Evolutionary conservation across 345 rosid species (phyloP), one percentile per base, ranked within the genome.

Genomic region (Ceriops tagal): DNA sequence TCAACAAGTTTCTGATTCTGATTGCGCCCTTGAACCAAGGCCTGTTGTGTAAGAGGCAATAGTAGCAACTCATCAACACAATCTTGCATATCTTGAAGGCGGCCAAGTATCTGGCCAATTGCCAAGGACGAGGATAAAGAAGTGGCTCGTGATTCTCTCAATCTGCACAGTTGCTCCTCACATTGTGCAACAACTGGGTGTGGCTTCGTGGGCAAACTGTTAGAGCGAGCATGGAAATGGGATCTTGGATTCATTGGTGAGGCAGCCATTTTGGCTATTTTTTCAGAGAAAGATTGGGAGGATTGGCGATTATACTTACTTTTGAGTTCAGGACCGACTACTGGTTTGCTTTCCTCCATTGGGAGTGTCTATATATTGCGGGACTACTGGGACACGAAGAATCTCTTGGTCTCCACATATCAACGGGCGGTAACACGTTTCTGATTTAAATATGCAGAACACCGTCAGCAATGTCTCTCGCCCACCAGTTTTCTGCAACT

Each of bases 221-320:
- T 77, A 3, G 87, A 84, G 4, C 91, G 77, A 67, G 65, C 10
- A 60, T 84, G 91, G 71, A 10, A 80, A 56, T 77, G 69, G 22
- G 71, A 7, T 21, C 28, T 24, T 56, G 60, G 13, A 10, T 39
- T 26, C 27, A 22, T 64, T 24, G 4, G 27, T 24, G 16, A 11
- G 57, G 6, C 7, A 53, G 58, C 58, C 58, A 8, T 21, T 11
- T 21, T 4, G 24, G 5, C 18, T 53, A 5, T 24, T n/a, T n/a
- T 53, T 39, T 39, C 47, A 10, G 47, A 39, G 47, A 39, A 39
- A 39, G 47, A 11, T 2, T 39, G 3, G 13, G 47, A 39, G 47
- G 47, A 39, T 39, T 11, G 47, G 47, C 47, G 15, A 39, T 39
- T 39, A 39, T 4, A 53, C n/a, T 53, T n/a, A 1, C 58, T 53